Evolutionary conservation across 305 asterid genomes (phyloP).

Genomic region (Fraxinus baroniana): DNA sequence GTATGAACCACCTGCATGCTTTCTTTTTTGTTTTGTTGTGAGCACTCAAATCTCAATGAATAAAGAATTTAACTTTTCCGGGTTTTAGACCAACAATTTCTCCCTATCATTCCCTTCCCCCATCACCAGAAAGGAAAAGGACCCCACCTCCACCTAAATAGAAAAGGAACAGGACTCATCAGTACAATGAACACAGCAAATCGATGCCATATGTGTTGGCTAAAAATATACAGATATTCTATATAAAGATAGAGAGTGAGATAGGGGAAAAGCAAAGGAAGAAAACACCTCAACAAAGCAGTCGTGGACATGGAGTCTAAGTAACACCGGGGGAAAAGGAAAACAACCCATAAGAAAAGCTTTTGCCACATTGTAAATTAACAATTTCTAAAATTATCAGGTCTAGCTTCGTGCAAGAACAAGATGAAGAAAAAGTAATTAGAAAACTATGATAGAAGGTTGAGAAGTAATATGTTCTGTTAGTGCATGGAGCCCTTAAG

Average conservation of each 20-base stretch:
- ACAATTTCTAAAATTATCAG: not conserved
- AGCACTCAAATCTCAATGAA: not conserved
- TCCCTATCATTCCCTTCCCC: not conserved
- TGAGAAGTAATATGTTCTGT: not conserved
- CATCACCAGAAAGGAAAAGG: not conserved
- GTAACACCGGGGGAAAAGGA: slow-evolving; percentile 29
- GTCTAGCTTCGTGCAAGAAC: not conserved
- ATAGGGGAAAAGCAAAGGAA: not conserved
- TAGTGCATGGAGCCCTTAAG: not conserved
- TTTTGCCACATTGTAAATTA: not conserved
- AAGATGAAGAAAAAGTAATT: not conserved
- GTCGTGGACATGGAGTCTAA: slow-evolving; percentile 41
- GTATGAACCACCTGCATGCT: not conserved
- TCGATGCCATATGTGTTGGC: not conserved
- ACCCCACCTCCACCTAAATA: not conserved
- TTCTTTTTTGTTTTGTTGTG: not conserved
- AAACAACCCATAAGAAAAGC: not conserved
- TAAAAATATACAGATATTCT: not conserved
- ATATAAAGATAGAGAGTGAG: not conserved
- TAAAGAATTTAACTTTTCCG: not conserved
- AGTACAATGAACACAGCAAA: not conserved
- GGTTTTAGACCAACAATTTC: not conserved
- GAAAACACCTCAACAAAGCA: too few species aligned
- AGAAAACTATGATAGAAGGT: not conserved
- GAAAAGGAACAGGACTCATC: not conserved